phyloP scores from a whole-genome alignment of 148 eudicot genomes.

The Dianthus caryophyllus region DNA sequence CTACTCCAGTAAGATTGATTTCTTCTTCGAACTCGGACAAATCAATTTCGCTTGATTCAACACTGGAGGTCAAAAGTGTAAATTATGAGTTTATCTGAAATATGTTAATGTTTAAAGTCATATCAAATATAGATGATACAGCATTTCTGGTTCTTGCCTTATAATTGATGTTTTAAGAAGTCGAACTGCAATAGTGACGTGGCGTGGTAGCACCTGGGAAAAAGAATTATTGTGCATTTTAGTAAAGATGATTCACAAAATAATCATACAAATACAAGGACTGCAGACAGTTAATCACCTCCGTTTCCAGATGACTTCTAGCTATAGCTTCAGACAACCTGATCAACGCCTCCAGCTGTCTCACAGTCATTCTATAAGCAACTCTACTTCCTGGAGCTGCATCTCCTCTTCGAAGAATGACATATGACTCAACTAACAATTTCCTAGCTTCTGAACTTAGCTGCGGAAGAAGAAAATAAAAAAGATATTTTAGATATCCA shows the following conservation, averaged over 20 bases:
- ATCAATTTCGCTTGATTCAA: constrained; percentile 91
- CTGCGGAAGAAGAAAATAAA: constrained; percentile 35
- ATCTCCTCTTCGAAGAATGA: constrained; percentile 82
- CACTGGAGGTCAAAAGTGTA: constrained; percentile 50
- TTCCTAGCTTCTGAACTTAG: constrained; percentile 71
- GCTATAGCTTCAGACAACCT: constrained; percentile 97
- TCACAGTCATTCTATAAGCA: constrained; percentile 98
- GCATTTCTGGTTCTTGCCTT: constrained; percentile 41
- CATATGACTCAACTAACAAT: constrained; percentile 86
- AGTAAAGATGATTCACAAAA: neutral
- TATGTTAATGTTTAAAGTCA: constrained; percentile 1
- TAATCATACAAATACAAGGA: neutral
- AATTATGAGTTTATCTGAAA: neutral
- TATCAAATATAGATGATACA: neutral
- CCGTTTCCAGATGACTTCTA: constrained; percentile 59
- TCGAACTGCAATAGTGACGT: constrained; percentile 76
- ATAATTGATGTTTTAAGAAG: constrained; percentile 88
- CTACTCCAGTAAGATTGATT: constrained; percentile 35
- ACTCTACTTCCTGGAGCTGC: constrained; percentile 89
- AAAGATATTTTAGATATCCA: neutral
- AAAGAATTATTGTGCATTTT: constrained; percentile 7
- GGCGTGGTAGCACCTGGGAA: constrained; percentile 66
- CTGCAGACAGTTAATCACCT: constrained; percentile 38
- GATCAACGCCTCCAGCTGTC: constrained; percentile 93
- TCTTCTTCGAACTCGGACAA: constrained; percentile 85